These are phyloP conservation scores for Rhizopogon vulgaris DNA, from an alignment of 768 basidiomycete genomes.

Conservation along the genomic window DNA sequence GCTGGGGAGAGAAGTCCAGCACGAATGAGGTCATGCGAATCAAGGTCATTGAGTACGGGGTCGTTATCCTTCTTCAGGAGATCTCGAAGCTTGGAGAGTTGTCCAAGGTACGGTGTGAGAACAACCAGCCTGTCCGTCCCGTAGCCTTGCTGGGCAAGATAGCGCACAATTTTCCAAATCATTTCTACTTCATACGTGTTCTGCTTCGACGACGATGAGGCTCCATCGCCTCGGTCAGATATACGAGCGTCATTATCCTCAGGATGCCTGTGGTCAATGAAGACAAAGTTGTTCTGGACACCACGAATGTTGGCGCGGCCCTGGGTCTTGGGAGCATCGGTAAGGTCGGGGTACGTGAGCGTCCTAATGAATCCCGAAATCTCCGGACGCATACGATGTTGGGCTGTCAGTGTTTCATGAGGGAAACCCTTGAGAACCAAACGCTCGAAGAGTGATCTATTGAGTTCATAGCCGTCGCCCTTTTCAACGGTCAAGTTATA, in stretches of 20 bases:
- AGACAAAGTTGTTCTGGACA: conserved; percentile 50
- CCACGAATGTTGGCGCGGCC: conserved; percentile 50
- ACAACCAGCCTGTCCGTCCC: conserved; percentile 53
- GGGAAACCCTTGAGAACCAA: conserved; percentile 58
- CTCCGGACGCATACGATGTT: conserved; percentile 74
- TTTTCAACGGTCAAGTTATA: conserved; percentile 64
- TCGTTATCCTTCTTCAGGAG: conserved; percentile 43
- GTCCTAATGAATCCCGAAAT: conserved; percentile 56
- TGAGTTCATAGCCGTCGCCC: conserved; percentile 60
- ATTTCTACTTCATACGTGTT: conserved; percentile 56
- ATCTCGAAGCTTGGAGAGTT: conserved; percentile 45
- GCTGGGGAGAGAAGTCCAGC: conserved; percentile 46
- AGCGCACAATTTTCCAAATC: conserved; percentile 60
- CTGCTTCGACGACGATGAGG: conserved; percentile 50
- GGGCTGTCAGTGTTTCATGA: conserved; percentile 46
- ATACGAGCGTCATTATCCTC: conserved; percentile 44
- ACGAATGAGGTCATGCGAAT: conserved; percentile 49
- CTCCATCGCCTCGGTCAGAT: conserved; percentile 40
- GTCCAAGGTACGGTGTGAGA: conserved; percentile 66
- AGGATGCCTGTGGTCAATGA: conserved; percentile 49
- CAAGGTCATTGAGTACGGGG: conserved; percentile 58
- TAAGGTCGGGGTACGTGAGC: conserved; percentile 60
- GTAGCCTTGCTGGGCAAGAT: conserved; percentile 66
- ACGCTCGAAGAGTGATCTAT: conserved; percentile 64
- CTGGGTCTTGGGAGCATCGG: conserved; percentile 45